phyloP scores from a whole-genome alignment of 345 rosid species.

The Cochlearia excelsa region DNA sequence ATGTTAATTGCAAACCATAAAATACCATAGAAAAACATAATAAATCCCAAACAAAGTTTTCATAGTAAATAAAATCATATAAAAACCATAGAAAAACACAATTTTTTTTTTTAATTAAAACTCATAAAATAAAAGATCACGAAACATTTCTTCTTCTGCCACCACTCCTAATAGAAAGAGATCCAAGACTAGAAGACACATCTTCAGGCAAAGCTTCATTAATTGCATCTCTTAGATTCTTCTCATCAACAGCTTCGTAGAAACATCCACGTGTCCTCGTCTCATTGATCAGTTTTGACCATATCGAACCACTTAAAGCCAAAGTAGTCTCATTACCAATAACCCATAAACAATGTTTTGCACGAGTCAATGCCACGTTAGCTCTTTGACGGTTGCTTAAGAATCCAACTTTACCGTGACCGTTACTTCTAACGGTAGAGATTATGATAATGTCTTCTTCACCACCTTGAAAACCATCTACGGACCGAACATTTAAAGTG shows the following conservation, averaged over 20 bases:
- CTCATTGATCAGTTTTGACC: conserved; percentile 37
- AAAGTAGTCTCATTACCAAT: conserved; percentile 42
- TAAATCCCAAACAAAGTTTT: too few relatives aligned
- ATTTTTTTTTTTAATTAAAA: too few relatives aligned
- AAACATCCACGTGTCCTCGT: conserved; percentile 34
- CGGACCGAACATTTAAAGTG: conserved; percentile 32
- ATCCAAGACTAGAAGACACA: conserved; percentile 8
- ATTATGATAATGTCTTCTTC: conserved; percentile 45
- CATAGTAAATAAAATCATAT: too few relatives aligned
- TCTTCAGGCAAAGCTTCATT: conserved; percentile 20
- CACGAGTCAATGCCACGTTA: conserved; percentile 39
- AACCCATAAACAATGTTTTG: conserved; percentile 44
- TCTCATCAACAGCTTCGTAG: conserved; percentile 32
- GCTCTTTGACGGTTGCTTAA: conserved; percentile 34
- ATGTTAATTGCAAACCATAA: too few relatives aligned
- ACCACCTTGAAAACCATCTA: conserved; percentile 51
- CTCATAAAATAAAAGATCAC: neutral
- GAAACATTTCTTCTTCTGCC: conserved; percentile 1
- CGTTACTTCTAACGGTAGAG: conserved; percentile 44
- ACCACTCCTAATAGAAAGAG: conserved; percentile 13
- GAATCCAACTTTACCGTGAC: conserved; percentile 38
- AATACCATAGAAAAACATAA: too few relatives aligned
- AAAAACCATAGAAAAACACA: too few relatives aligned
- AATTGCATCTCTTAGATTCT: conserved; percentile 22
- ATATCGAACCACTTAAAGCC: conserved; percentile 29